Base-by-base conservation (phyloP, 192 early-diverging fungal genomes). In the Mortierella claussenii region DNA sequence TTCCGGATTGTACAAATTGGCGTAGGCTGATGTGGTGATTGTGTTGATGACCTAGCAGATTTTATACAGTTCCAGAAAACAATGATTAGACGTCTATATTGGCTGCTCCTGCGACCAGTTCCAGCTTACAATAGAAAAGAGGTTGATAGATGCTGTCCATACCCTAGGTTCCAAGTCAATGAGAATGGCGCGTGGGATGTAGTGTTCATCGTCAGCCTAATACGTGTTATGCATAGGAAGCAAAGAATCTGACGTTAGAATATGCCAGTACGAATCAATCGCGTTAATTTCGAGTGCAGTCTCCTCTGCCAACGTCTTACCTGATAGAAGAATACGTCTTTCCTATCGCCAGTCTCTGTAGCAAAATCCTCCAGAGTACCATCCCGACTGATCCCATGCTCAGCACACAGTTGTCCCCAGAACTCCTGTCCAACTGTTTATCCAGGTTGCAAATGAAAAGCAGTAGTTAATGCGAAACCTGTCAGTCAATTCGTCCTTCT, bases 151-250 rank as follows among this genome's bases (percentile, higher is more conserved):
- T 42, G 42, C 13, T 36, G n/a, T 27, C 40, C 80, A 68, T 90
- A 92, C 96, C 36, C 96, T 83, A 15, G 97, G 97, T 65, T 98
- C 97, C 20, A 98, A 80, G 68, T 98, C 97, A 2, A 98, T 73
- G 50, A 98, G 85, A 28, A 97, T 88, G 0, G 96, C 90, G 40
- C 97, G 90, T 15, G 97, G 97, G 69, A 98, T 97, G 66, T 98
- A 98, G 71, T 98, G 95, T 68, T 97, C 96, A 69, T 98, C 97
- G 81, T 98, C 97, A n/a, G 97, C 97, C 90, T 94, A n/a, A n/a
- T n/a, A n/a, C n/a, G n/a, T n/a, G n/a, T n/a, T n/a, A n/a, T n/a
- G n/a, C n/a, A n/a, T n/a, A n/a, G n/a, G n/a, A n/a, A n/a, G n/a
- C n/a, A n/a, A n/a, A n/a, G n/a, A n/a, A n/a, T n/a, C n/a, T n/a